Evolutionary conservation across 805 yeast species (phyloP), one percentile per base, ranked within the genome.

Genomic region (Kluyveromyces starmeri): DNA sequence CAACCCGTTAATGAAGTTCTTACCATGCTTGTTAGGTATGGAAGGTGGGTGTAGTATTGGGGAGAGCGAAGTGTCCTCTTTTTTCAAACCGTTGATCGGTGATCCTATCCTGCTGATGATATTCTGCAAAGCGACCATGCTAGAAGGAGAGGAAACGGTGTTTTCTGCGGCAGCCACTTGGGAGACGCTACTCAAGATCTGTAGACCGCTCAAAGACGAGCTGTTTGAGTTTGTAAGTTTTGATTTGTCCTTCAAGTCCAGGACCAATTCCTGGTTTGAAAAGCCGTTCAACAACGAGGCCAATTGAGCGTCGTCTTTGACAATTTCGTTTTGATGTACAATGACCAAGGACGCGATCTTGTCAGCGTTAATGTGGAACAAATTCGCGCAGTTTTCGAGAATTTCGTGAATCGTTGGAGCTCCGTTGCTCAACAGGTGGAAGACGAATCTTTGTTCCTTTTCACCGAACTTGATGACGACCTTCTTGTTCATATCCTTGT

Each of bases 371-470:
- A 77, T 70, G n/a, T 71, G 69, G 55, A 88, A 88, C 16, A 88
- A 82, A 33, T 68, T 64, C 36, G 73, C 74, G 11, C 84, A 85
- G 51, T 85, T 86, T 37, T 81, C 83, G 9, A 85, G 47, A n/a
- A 88, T 59, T 56, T 88, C 97, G 19, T 68, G 49, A 25, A 78
- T 61, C 0, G 92, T 78, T 2, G 97, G 97, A 5, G 94, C 80
- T 0, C 94, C 80, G 28, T 80, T 73, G 42, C 75, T 72, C 30
- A 66, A 56, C 4, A 75, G 67, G 10, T 82, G 73, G 54, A 70
- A 88, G 3, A 73, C 69, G 48, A 88, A 80, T 28, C 76, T 71
- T 35, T 86, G 68, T 18, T 62, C 64, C 22, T 71, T 68, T 6
- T 70, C 62, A 10, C 72, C 67, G 49, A 73, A 82, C 38, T 64